Percentiles rank a stretch among this genome's conserved stretches.
These are phyloP conservation scores for Crithidia sp. DNA, from an alignment of 208 protist genomes.

Conservation along the genomic window DNA sequence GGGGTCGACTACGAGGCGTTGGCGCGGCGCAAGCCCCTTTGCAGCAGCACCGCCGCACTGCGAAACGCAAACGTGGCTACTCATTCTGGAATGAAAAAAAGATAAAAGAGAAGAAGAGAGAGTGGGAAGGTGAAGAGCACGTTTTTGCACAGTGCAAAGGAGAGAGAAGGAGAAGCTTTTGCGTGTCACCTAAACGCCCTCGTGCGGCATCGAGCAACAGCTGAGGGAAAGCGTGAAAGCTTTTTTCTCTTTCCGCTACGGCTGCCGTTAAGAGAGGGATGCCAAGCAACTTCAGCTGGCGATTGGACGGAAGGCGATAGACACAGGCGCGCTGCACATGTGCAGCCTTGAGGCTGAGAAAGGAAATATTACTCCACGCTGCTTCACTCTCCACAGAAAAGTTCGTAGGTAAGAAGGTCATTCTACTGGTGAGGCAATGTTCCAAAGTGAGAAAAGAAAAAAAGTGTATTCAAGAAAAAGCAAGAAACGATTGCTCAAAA, in stretches of 20 bases:
- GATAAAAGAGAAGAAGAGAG: neutral
- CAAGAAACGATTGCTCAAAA: too few species aligned
- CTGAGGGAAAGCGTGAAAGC: too few species aligned
- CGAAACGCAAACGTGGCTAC: neutral
- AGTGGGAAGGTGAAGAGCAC: neutral
- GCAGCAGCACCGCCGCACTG: neutral
- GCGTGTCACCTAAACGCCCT: too few species aligned
- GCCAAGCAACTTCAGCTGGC: too few species aligned
- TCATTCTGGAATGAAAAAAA: neutral
- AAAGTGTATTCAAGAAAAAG: conserved; percentile 13
- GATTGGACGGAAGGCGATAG: neutral
- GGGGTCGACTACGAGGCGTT: conserved; percentile 49
- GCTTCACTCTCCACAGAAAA: too few species aligned
- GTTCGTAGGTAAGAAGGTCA: too few species aligned
- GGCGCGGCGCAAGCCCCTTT: conserved; percentile 3
- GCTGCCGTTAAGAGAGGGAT: too few species aligned
- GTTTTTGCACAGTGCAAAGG: neutral
- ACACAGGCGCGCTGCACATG: neutral
- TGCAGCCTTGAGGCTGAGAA: too few species aligned
- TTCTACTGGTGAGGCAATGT: too few species aligned
- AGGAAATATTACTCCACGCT: too few species aligned
- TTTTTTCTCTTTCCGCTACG: too few species aligned
- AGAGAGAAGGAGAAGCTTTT: conserved; percentile 6
- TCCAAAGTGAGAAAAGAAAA: neutral
- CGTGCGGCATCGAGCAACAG: too few species aligned